Conservation (phyloP, 495 filamentous ascomycete species). For the Aspergillus leporis region DNA sequence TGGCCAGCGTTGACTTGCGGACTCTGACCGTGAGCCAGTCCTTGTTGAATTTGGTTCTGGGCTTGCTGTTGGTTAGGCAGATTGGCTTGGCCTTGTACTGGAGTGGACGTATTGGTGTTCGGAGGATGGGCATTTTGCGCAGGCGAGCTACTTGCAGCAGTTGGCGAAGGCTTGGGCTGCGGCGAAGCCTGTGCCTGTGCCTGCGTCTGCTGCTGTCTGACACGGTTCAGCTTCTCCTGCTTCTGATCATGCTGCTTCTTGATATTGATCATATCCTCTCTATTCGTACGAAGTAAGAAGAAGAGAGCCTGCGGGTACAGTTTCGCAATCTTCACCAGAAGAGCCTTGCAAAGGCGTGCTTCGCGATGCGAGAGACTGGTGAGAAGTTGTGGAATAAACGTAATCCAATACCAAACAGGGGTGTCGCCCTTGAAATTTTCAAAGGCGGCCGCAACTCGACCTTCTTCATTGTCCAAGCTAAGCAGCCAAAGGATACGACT, state of each 20-base stretch:
- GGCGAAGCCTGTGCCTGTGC: slow-evolving; percentile 46
- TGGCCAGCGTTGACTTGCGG: slow-evolving; percentile 21
- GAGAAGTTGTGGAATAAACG: slow-evolving; percentile 94
- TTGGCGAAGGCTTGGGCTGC: slow-evolving; percentile 51
- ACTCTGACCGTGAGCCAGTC: slow-evolving; percentile 27
- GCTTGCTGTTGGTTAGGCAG: slow-evolving; percentile 37
- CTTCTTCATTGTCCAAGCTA: slow-evolving; percentile 86
- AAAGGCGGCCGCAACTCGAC: slow-evolving; percentile 75
- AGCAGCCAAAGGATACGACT: slow-evolving; percentile 94
- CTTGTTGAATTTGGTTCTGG: slow-evolving; percentile 31
- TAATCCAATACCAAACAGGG: slow-evolving; percentile 99
- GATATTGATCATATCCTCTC: slow-evolving; percentile 92
- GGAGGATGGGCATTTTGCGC: slow-evolving; percentile 45
- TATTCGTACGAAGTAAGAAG: slow-evolving; percentile 86
- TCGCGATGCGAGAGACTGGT: slow-evolving; percentile 87
- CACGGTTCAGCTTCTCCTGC: slow-evolving; percentile 59
- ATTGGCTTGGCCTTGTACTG: slow-evolving; percentile 26
- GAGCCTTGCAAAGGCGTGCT: slow-evolving; percentile 75
- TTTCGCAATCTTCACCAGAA: slow-evolving; percentile 93
- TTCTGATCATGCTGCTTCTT: slow-evolving; percentile 85
- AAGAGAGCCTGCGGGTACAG: slow-evolving; percentile 91
- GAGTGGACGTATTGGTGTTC: slow-evolving; percentile 27
- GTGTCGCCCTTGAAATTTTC: slow-evolving; percentile 94
- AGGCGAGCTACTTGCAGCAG: slow-evolving; percentile 47
- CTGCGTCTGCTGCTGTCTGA: slow-evolving; percentile 38